Conservation (phyloP, 2,329 filamentous ascomycete species). For the Cercospora janseana region DNA sequence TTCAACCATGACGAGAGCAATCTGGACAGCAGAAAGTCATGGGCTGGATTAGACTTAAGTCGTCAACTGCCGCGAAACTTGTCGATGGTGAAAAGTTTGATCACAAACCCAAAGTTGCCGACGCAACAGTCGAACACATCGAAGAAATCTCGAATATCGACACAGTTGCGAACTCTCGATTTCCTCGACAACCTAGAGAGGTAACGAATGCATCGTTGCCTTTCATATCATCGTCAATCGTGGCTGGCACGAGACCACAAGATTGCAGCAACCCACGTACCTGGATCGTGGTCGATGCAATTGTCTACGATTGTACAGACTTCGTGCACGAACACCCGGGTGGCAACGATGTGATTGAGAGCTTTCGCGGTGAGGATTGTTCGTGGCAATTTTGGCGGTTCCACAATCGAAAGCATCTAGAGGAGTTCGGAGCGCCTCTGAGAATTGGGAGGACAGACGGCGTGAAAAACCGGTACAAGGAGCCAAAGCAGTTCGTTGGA, state of each 20-base stretch:
- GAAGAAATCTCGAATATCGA: not conserved
- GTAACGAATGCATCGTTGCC: not conserved
- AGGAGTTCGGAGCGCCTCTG: not conserved
- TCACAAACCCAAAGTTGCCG: not conserved
- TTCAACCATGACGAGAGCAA: too few relatives aligned
- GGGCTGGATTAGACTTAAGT: not conserved
- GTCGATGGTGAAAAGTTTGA: not conserved
- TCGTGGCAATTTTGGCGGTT: constrained; percentile 13
- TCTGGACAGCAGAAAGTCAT: not conserved
- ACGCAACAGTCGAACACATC: not conserved
- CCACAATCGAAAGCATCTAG: not conserved
- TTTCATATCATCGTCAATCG: not conserved
- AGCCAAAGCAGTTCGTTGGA: not conserved
- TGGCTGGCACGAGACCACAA: not conserved
- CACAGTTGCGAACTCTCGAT: not conserved
- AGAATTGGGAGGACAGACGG: constrained; percentile 1
- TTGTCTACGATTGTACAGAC: constrained; percentile 7
- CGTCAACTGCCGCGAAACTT: not conserved
- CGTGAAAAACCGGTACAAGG: not conserved
- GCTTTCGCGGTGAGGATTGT: constrained; percentile 5
- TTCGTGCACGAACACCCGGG: constrained; percentile 10
- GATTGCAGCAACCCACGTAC: not conserved
- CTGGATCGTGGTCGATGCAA: not conserved
- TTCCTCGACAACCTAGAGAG: not conserved
- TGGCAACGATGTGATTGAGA: constrained; percentile 1